Percentiles rank a stretch among this genome's conserved stretches.
These are phyloP conservation scores for Gossypium herbaceum DNA, from an alignment of 345 rosid species.

Conservation along the genomic window DNA sequence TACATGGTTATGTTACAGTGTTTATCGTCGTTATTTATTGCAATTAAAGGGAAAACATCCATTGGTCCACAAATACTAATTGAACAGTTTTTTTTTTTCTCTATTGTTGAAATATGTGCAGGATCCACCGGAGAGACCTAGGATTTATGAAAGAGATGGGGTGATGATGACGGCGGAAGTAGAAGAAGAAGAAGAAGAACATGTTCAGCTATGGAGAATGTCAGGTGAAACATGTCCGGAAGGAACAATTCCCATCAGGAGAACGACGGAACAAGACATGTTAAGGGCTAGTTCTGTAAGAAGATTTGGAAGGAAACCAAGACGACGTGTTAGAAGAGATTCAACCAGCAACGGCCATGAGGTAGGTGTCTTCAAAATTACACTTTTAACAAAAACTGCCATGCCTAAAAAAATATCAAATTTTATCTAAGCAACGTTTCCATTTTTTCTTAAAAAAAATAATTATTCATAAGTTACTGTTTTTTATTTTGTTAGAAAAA, in stretches of 20 bases:
- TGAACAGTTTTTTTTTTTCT: background rate
- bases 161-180: constrained; percentile 24
- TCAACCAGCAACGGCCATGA: constrained; percentile 81
- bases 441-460: no score
- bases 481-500: no score
- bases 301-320: constrained; percentile 67
- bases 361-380: constrained; percentile 32
- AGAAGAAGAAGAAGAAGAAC: constrained; percentile 30
- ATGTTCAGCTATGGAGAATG: constrained; percentile 66
- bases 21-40: no score
- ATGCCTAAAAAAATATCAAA: no score
- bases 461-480: no score
- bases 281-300: constrained; percentile 65
- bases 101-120: constrained; percentile 19
- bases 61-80: constrained; percentile 36
- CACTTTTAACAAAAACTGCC: background rate
- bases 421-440: no score
- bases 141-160: constrained; percentile 31
- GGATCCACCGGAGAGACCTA: constrained; percentile 79
- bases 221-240: constrained; percentile 81
- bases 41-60: constrained; percentile 50
- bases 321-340: constrained; percentile 72
- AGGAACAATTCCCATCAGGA: constrained; percentile 87
- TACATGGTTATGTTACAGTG: no score
- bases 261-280: constrained; percentile 83